Base-by-base conservation (phyloP, 805 yeast genomes). In the Starmera quercuum region DNA sequence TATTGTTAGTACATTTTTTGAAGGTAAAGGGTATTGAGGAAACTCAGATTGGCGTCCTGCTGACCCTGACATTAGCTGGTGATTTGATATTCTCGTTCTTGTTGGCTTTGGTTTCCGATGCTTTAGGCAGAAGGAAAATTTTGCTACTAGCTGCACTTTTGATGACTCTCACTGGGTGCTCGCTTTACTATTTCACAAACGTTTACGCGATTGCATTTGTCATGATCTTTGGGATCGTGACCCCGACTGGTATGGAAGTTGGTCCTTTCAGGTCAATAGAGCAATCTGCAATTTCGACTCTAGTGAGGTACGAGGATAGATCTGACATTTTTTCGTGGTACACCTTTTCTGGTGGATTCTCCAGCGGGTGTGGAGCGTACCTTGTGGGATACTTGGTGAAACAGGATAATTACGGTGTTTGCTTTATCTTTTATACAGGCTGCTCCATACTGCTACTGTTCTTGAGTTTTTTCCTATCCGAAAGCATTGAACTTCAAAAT, bases 281-380 rank as follows among this genome's bases (percentile, higher is more conserved):
- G 43, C 78, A 73, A 40, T 59, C 72, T 20, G 50, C 71, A 1
- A 56, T 73, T 24, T 75, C 78, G 1, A 67, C 72, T 13, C 47
- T 73, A 37, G 59, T 63, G 5, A 51, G 61, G 6, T 45, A 57
- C 12, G 59, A 58, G 9, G 54, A 64, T 20, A 50, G 78, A 34
- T 61, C 78, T 0, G 79, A 74, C 43, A 56, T 71, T n/a, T 74
- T 66, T 43, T 71, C 77, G 7, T 73, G 79, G 78, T 73, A 72
- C 46, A 61, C 65, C 1, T 65, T 74, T 42, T 47, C 68, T 24
- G 79, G 77, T 1, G 58, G 63, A 3, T 44, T 69, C 17, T 63
- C 72, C 14, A 57, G 63, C 17, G 75, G 78, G 0, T 12, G 66
- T 8, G 79, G 78, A 1, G 59, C 68, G 4, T 47, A 67, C 6